Conservation (phyloP, 2,329 filamentous ascomycete genomes). For the Sclerotinia spermophila region DNA sequence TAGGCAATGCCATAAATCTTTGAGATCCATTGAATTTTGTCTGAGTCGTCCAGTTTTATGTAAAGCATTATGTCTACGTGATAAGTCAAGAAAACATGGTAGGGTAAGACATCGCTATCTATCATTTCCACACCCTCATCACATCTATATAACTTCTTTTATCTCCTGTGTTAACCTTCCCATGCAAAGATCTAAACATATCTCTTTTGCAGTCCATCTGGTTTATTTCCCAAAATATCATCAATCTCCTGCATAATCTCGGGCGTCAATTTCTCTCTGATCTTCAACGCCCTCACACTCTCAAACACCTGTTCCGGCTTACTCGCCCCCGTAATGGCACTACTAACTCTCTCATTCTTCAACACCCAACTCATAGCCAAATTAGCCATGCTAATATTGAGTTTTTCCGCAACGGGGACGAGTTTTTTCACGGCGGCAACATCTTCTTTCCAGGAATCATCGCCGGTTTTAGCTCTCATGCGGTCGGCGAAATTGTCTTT, state of each 20-base stretch:
- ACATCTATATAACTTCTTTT: background rate
- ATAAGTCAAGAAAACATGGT: background rate
- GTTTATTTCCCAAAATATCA: slow-evolving; percentile 55
- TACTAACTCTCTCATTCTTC: slow-evolving; percentile 58
- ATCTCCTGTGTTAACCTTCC: no score
- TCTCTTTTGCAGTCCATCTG: slow-evolving; percentile 39
- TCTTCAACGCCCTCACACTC: slow-evolving; percentile 51
- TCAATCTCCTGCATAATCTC: slow-evolving; percentile 60
- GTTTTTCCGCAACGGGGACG: slow-evolving; percentile 59
- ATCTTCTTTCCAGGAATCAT: slow-evolving; percentile 51
- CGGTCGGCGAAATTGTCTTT: slow-evolving; percentile 48
- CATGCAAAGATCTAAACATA: slow-evolving; percentile 19
- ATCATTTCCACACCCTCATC: background rate
- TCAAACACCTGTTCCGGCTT: slow-evolving; percentile 57
- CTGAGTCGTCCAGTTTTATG: background rate
- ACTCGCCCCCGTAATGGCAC: slow-evolving; percentile 59
- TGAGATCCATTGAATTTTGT: background rate
- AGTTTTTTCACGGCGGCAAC: slow-evolving; percentile 58
- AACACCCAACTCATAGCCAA: slow-evolving; percentile 62
- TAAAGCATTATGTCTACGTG: background rate
- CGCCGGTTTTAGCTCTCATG: slow-evolving; percentile 42
- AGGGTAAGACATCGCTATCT: background rate
- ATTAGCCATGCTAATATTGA: slow-evolving; percentile 51
- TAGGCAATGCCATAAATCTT: background rate
- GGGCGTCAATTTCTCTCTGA: slow-evolving; percentile 54